Base-by-base conservation (phyloP, 352 stramenopile species). In the Blastocystis sp. region DNA sequence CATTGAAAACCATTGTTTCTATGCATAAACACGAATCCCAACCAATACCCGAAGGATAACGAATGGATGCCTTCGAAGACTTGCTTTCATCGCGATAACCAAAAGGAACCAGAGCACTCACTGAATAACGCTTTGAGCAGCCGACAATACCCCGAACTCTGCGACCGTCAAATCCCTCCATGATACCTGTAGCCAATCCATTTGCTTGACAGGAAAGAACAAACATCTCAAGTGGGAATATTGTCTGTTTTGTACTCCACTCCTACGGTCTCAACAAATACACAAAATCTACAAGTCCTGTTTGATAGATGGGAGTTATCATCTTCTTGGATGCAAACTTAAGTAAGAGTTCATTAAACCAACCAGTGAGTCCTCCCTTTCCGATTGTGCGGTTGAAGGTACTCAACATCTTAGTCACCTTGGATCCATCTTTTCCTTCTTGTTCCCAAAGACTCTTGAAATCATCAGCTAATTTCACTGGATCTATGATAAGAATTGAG, bases 191-290 rank as follows among this genome's bases (percentile, higher is more conserved):
- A n/a, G 16, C 16, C 51, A 58, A 58, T 58, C 51, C 51, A n/a
- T 16, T n/a, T 16, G 51, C n/a, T 16, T n/a, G 51, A 58, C 51
- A 58, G 51, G n/a, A 58, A 58, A 58, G 51, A 58, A 58, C 16
- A 58, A 58, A n/a, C 16, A 58, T 58, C 51, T 16, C 51, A n/a
- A 58, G 51, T n/a, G n/a, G 16, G n/a, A 58, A 58, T n/a, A 58
- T 58, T 58, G 51, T 39, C 32, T 86, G 54, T 32, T 86, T 86
- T 1, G 71, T 78, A 49, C 54, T 75, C 74, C 74, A 86, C 54
- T 86, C 74, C 52, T 29, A 7, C n/a, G n/a, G n/a, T n/a, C n/a
- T n/a, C n/a, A n/a, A n/a, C n/a, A n/a, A n/a, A n/a, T n/a, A n/a
- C n/a, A n/a, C n/a, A n/a, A n/a, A n/a, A n/a, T n/a, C n/a, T n/a